These are phyloP conservation scores for Phalaenopsis hybrid DNA, from an alignment of 116 monocot species.

Conservation along the genomic window DNA sequence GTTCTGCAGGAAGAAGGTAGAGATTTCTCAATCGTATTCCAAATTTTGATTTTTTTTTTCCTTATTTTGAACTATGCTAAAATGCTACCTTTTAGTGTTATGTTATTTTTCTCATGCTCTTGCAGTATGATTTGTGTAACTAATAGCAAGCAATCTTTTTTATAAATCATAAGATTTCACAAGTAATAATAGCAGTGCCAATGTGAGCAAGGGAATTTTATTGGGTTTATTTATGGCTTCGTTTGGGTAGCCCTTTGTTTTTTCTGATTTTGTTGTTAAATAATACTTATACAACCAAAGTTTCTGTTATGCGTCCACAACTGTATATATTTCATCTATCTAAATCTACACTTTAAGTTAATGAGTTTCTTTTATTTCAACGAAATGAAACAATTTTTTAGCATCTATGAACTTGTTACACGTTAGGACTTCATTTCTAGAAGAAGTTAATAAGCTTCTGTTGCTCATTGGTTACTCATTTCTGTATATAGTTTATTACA, in stretches of 20 bases:
- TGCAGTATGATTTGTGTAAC: background rate
- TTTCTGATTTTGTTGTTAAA: too few species aligned
- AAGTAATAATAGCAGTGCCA: background rate
- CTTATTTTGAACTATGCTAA: background rate
- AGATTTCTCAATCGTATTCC: background rate
- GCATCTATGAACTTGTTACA: background rate
- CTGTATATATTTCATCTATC: background rate
- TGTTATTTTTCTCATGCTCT: background rate
- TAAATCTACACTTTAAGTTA: background rate
- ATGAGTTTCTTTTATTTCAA: background rate
- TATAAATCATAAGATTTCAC: background rate
- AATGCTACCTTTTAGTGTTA: background rate
- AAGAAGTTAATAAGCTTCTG: background rate
- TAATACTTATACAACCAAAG: too few species aligned
- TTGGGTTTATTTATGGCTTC: background rate
- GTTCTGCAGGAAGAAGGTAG: constrained; percentile 97
- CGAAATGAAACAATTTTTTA: background rate
- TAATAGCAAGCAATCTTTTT: background rate
- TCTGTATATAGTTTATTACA: background rate
- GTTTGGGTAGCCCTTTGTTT: too few species aligned
- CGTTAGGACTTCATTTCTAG: background rate
- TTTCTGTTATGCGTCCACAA: too few species aligned
- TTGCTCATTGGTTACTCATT: background rate
- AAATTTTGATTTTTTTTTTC: background rate
- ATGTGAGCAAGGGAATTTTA: background rate